Base-by-base conservation (phyloP, 805 yeast genomes). In the Candida chauliodis region DNA sequence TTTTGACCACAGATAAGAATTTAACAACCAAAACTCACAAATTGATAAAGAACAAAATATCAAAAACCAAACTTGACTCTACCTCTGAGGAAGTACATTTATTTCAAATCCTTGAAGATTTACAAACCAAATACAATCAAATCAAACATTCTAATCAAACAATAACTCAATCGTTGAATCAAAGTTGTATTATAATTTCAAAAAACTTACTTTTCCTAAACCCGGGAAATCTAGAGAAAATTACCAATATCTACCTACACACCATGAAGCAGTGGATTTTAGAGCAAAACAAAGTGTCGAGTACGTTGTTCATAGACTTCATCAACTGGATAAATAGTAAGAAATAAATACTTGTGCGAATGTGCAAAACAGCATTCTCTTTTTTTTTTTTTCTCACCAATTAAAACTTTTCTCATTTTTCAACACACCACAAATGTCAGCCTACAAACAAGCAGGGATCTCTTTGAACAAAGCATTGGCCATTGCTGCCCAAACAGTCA, bases 401-500 rank as follows among this genome's bases (percentile, higher is more conserved):
- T 27, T 27, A 27, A 27, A 27, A 27, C 30, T 27, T 27, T 27
- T 27, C 15, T 27, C 15, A 19, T 5, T 27, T 15, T 27, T 27
- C 13, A 14, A 17, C 13, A 27, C 16, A 24, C 13, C 8, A 24
- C 9, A 24, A 21, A 68, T 68, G 73, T 66, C 72, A 54, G 69
- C 72, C 56, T 63, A 65, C 63, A 66, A 68, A 57, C 73, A 68
- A 68, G 73, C 73, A 38, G 73, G 73, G 43, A 67, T 68, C 42
- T 59, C 72, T 50, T 79, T 84, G 73, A 87, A 86, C 84, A 85
- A 82, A 65, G 91, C 91, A 69, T 75, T 90, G 65, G 78, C 95
- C 51, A 76, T 91, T 59, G 86, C 96, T 58, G 95, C 96, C 58
- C 80, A 80, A 63, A 78, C 95, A 46, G 78, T 88, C 53, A 88